phyloP scores from a whole-genome alignment of 73 alveolate genomes.

The Diophrys appendiculata region DNA sequence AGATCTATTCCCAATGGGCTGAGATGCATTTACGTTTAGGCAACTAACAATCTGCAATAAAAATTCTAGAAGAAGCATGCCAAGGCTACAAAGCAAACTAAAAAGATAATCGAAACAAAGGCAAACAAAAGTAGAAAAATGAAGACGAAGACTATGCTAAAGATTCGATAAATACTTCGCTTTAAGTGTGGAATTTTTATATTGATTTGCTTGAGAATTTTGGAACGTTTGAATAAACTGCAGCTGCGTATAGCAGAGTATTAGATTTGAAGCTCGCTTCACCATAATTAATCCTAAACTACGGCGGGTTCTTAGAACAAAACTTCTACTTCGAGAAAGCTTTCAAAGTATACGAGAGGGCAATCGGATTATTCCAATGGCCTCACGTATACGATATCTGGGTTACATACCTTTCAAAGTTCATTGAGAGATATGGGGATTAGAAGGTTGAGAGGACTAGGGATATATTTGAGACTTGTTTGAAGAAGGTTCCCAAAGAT shows the following conservation, averaged over 20 bases:
- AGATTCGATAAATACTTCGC: slow-evolving; percentile 44
- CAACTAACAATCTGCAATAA: slow-evolving; percentile 64
- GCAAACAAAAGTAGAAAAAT: slow-evolving; percentile 62
- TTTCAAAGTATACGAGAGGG: slow-evolving; percentile 83
- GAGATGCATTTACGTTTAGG: slow-evolving; percentile 77
- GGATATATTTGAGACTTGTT: slow-evolving; percentile 80
- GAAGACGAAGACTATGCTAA: not conserved
- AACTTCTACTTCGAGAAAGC: slow-evolving; percentile 74
- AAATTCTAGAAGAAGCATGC: slow-evolving; percentile 38
- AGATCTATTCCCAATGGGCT: slow-evolving; percentile 72
- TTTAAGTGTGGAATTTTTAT: slow-evolving; percentile 66
- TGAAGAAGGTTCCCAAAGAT: slow-evolving; percentile 66
- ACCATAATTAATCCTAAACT: slow-evolving; percentile 71
- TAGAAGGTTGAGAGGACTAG: slow-evolving; percentile 94
- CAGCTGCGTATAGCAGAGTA: slow-evolving; percentile 52
- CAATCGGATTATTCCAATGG: slow-evolving; percentile 69
- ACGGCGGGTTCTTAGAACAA: slow-evolving; percentile 63
- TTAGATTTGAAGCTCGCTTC: slow-evolving; percentile 74
- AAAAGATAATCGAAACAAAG: too few relatives aligned
- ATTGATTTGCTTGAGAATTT: slow-evolving; percentile 59
- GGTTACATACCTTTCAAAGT: slow-evolving; percentile 66
- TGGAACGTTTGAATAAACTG: slow-evolving; percentile 38
- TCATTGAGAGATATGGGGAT: slow-evolving; percentile 77
- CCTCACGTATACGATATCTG: slow-evolving; percentile 84
- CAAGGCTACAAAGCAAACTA: too few relatives aligned